phyloP scores from a whole-genome alignment of 495 filamentous ascomycete genomes.

The Thermothielavioides terrestris region DNA sequence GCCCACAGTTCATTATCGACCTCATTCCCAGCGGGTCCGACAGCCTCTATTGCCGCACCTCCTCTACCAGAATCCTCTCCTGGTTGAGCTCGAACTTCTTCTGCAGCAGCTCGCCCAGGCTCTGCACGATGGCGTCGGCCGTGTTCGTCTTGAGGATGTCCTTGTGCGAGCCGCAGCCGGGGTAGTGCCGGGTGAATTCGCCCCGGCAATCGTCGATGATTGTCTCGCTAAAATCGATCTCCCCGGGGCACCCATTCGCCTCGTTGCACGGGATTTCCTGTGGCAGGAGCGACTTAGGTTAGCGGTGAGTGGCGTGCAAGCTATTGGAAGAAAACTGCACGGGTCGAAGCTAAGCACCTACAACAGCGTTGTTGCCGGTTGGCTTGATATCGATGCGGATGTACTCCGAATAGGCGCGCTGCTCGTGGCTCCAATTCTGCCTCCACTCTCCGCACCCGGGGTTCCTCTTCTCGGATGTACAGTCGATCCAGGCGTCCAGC shows the following conservation, averaged over 20 bases:
- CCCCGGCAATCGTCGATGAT: conserved; percentile 2
- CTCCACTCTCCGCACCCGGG: conserved; percentile 27
- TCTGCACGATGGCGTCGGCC: neutral
- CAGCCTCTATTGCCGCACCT: no score
- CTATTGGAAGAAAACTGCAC: neutral
- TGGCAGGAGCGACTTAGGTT: neutral
- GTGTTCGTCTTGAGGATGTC: neutral
- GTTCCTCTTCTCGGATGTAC: conserved; percentile 24
- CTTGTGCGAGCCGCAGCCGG: neutral
- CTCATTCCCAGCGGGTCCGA: no score
- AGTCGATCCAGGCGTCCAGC: conserved; percentile 31
- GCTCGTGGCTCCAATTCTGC: conserved; percentile 31
- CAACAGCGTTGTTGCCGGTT: conserved; percentile 23
- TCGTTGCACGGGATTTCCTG: conserved; percentile 31
- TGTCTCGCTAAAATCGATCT: neutral
- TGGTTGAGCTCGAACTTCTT: neutral
- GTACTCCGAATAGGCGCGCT: conserved; percentile 32
- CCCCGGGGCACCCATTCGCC: conserved; percentile 21
- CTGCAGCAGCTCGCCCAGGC: neutral
- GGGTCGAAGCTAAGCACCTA: neutral
- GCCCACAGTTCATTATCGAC: no score
- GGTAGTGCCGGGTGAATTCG: conserved; percentile 3
- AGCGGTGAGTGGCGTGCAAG: neutral
- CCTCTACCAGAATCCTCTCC: neutral
- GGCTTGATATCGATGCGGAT: conserved; percentile 29